Evolutionary conservation across 176 grass and related monocot genomes (phyloP), one percentile per base, ranked within the genome.

Genomic region (Tillandsia leiboldiana): DNA sequence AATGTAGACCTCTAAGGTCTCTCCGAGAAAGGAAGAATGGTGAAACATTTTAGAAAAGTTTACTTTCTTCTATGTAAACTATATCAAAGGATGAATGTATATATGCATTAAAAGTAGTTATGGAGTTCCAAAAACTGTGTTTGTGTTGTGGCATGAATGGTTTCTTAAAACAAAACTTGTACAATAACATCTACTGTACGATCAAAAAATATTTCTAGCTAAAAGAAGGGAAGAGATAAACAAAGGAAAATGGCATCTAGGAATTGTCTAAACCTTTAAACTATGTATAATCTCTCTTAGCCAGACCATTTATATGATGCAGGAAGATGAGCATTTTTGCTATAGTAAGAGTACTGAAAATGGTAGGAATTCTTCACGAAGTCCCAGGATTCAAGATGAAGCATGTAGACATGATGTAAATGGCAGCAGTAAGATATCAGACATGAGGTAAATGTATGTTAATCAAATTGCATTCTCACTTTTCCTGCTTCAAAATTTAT

Each of bases 241-340:
- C 53, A 12, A 57, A 57, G 17, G 53, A 17, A 57, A 57, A 17
- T 57, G 53, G 22, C 22, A 23, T 23, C 22, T 61, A 22, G 56
- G 56, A 61, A 15, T 59, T 59, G 14, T 59, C 54, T 59, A 17
- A 9, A 20, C 33, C 33, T 42, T 42, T 7, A 42, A 42, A 42
- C 33, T 6, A 6, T 42, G 33, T 42, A 83, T 33, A 67, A 52
- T 68, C 28, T 67, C 74, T 78, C 75, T 56, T 82, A 70, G 72
- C 12, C 11, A 11, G 54, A 73, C 73, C 65, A 52, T 67, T 20
- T 61, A 61, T 61, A 23, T 70, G 79, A 83, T 84, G 73, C 73
- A 88, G 85, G 85, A 77, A 8, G 76, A 83, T 52, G 57, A 80
- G 69, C 64, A 71, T 12, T 5, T 70, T 70, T 73, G 77, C 59